phyloP scores from a whole-genome alignment of 345 rosid species.

The Bruguiera gymnorhiza region DNA sequence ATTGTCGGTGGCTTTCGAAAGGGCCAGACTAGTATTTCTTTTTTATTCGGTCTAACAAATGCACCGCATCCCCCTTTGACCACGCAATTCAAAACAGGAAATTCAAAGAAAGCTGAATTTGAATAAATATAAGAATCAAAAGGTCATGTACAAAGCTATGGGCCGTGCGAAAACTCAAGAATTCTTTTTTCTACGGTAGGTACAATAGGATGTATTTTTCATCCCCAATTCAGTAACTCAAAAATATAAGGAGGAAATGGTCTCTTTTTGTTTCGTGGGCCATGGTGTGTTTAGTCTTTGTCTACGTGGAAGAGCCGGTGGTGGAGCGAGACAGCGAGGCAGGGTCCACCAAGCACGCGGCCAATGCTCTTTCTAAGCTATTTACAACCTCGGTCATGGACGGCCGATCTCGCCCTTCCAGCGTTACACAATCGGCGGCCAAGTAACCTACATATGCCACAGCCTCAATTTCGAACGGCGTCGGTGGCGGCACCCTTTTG shows the following conservation, averaged over 20 bases:
- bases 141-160: neutral
- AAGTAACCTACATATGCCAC: conserved; percentile 54
- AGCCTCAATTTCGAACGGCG: conserved; percentile 71
- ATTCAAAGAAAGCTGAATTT: conserved; percentile 7
- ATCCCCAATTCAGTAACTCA: neutral
- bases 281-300: no score
- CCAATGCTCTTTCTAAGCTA: conserved; percentile 54
- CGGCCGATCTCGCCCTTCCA: conserved; percentile 56
- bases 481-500: conserved; percentile 57
- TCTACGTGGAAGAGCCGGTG: conserved; percentile 25
- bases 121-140: neutral
- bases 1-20: neutral
- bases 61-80: neutral
- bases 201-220: conserved; percentile 1
- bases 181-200: neutral
- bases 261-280: neutral
- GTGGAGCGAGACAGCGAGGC: conserved; percentile 35
- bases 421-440: conserved; percentile 55
- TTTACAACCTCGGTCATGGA: conserved; percentile 54
- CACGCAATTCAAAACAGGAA: neutral
- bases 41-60: neutral
- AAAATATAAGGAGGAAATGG: neutral
- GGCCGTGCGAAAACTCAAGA: neutral
- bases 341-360: conserved; percentile 36
- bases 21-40: neutral